Conservation (phyloP, 139 green algal species). For the Desmodesmus armatus region DNA sequence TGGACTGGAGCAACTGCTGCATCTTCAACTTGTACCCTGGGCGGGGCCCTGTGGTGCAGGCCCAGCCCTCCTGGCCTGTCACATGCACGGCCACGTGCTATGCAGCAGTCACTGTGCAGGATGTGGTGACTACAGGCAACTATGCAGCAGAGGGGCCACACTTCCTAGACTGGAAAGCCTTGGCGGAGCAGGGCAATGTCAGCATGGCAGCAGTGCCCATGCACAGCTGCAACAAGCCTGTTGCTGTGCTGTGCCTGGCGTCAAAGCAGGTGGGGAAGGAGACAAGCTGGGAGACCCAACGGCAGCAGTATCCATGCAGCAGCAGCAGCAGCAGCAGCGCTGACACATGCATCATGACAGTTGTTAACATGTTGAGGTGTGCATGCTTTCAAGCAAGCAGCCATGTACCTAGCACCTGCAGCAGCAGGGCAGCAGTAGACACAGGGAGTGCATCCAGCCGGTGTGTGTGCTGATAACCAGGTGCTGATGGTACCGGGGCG, state of each 20-base stretch:
- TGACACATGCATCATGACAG: neutral
- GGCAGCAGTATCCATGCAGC: too few relatives aligned
- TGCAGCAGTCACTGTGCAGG: conserved; percentile 36
- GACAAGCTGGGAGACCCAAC: too few relatives aligned
- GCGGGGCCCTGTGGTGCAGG: conserved; percentile 47
- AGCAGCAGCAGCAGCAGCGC: conserved; percentile 16
- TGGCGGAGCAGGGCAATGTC: conserved; percentile 52
- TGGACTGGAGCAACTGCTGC: conserved; percentile 57
- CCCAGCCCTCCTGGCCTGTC: conserved; percentile 48
- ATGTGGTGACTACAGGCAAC: conserved; percentile 55
- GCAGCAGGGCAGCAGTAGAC: neutral
- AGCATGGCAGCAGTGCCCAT: conserved; percentile 69
- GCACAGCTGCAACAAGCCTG: conserved; percentile 55
- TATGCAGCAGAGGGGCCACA: conserved; percentile 59
- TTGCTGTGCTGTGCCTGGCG: conserved; percentile 66
- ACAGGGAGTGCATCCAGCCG: too few relatives aligned
- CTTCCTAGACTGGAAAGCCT: conserved; percentile 64
- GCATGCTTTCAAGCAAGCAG: too few relatives aligned
- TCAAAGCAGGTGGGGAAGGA: conserved; percentile 44
- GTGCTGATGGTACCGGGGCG: neutral
- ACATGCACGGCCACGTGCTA: conserved; percentile 65
- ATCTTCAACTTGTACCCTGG: conserved; percentile 38
- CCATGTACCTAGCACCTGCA: too few relatives aligned
- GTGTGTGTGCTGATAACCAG: neutral
- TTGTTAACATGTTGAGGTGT: neutral